phyloP scores from a whole-genome alignment of 257 asterid genomes.

The Coffea eugenioides region DNA sequence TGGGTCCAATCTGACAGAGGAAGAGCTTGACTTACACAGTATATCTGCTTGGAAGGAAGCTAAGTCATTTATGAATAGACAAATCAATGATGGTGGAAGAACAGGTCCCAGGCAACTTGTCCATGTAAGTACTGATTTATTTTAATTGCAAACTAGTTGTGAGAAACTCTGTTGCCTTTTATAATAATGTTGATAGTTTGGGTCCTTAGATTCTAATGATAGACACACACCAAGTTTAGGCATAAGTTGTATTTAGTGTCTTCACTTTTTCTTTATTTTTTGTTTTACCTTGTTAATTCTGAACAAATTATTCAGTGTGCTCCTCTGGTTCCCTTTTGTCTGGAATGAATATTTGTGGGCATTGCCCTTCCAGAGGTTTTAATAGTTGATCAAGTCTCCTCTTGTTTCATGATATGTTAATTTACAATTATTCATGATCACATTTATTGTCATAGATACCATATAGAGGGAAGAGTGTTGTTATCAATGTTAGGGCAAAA shows the following conservation, averaged over 20 bases:
- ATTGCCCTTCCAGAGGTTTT: neutral
- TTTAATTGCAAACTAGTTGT: neutral
- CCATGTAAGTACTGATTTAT: slow-evolving; percentile 54
- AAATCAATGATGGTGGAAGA: slow-evolving; percentile 18
- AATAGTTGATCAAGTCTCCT: neutral
- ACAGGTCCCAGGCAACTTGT: slow-evolving; percentile 47
- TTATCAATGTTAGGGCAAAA: neutral
- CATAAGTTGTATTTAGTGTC: neutral
- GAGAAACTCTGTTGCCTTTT: neutral
- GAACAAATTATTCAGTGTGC: neutral
- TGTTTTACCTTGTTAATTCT: neutral
- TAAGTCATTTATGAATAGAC: slow-evolving; percentile 18
- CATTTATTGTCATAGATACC: neutral
- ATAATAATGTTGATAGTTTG: neutral
- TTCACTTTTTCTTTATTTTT: neutral
- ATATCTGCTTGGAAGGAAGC: slow-evolving; percentile 40
- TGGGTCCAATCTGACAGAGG: slow-evolving; percentile 35
- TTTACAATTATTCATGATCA: neutral
- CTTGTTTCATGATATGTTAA: neutral
- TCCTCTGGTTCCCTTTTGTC: neutral
- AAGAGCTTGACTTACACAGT: slow-evolving; percentile 36
- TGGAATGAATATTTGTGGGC: neutral
- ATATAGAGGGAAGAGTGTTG: neutral
- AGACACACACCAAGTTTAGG: neutral
- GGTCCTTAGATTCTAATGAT: neutral